Evolutionary conservation across 73 alveolate genomes (phyloP), one percentile per base, ranked within the genome.

Genomic region (Tetrahymena thermophila): DNA sequence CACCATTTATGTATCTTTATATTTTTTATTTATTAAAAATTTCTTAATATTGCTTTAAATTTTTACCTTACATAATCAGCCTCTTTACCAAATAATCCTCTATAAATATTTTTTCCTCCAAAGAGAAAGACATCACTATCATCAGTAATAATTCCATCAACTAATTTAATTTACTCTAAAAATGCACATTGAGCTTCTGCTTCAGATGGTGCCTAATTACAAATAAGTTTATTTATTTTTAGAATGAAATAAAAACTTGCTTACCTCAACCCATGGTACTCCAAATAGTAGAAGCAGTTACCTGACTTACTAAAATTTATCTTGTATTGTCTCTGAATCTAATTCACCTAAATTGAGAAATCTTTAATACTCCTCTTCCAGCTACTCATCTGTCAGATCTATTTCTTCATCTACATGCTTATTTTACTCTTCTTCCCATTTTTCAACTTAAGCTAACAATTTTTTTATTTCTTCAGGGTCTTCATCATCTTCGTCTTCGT

Each of bases 181-280:
- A 94, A 97, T 15, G 99, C 99, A 93, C 99, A 98, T 85, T 98
- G 95, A 2, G 98, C 97, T 85, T 98, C 99, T 17, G 99, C 99
- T 94, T 98, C 99, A 43, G 96, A 97, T 19, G 99, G 99, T 19
- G 99, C 98, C 94, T 96, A 6, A 13, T 19, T 28, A 19, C 5
- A 71, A 71, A 71, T 25, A 1, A n/a, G n/a, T 25, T 28, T 23
- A 9, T 31, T 58, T 4, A 31, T n/a, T 23, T 11, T 4, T 9
- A 23, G 23, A 71, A 13, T 19, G n/a, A 71, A 7, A 4, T 31
- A 23, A 71, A 71, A 23, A 71, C 8, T 71, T 28, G 5, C 17
- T 71, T 71, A 71, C 89, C 31, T 71, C 96, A 34, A 98, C 96
- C 93, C 94, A 98, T 4, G 99, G 99, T 19, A 98, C 95, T 50